A percentile compares a stretch with the other conserved stretches of the same genome.
Conservation (phyloP, 2,329 filamentous ascomycete species). For the Alternaria viburni region DNA sequence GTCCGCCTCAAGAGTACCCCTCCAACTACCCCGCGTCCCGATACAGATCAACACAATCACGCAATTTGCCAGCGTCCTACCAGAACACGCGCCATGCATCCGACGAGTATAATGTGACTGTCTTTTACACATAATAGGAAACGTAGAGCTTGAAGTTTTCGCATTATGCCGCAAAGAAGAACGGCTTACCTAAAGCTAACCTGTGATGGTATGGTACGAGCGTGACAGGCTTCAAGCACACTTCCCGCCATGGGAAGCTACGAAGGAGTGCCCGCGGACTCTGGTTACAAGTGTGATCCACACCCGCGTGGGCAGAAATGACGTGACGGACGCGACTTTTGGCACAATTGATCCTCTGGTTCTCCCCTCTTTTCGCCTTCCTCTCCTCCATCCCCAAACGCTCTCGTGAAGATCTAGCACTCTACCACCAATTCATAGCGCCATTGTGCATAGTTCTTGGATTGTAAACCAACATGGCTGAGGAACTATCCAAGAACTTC, state of each 20-base stretch:
- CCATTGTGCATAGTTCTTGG: not conserved
- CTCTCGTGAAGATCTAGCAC: not conserved
- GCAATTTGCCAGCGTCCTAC: not conserved
- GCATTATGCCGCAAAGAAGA: not conserved
- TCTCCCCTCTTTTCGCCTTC: not conserved
- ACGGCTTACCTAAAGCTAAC: not conserved
- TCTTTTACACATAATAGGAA: not conserved
- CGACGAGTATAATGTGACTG: not conserved
- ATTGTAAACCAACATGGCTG: slow-evolving; percentile 35
- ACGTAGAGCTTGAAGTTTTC: not conserved
- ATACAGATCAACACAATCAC: not conserved
- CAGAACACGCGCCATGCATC: not conserved
- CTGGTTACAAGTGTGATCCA: not conserved
- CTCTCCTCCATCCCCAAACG: not conserved
- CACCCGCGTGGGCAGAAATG: slow-evolving; percentile 2
- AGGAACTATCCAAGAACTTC: slow-evolving; percentile 53
- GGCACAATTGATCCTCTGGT: not conserved
- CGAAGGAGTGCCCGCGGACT: not conserved
- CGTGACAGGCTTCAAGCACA: not conserved
- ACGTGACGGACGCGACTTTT: slow-evolving; percentile 7
- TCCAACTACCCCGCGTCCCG: not conserved
- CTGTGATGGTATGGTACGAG: not conserved
- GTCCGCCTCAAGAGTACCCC: not conserved
- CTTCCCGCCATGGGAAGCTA: not conserved
- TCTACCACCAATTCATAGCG: not conserved